Evolutionary conservation across 2,329 filamentous ascomycete genomes (phyloP).

Genomic region (Xylariales sp.): DNA sequence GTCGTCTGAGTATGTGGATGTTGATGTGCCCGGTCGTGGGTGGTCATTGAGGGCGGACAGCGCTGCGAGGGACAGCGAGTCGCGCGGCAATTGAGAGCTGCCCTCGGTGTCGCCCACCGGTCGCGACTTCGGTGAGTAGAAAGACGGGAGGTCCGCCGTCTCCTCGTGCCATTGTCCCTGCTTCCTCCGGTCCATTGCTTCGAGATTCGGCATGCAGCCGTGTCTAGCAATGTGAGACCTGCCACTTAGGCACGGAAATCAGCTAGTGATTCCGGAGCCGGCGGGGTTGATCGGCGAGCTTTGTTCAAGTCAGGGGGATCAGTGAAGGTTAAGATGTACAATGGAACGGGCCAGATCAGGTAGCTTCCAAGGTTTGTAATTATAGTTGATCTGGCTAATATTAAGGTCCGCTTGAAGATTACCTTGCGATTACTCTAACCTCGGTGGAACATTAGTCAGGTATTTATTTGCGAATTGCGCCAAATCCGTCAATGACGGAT

Average conservation of each 20-base stretch:
- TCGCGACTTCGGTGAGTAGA: conserved; percentile 39
- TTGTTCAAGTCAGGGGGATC: no score
- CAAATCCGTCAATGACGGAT: no score
- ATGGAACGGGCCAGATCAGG: no score
- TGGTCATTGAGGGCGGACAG: conserved; percentile 7
- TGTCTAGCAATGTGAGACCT: no score
- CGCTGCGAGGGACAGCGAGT: conserved; percentile 32
- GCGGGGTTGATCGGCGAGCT: not conserved
- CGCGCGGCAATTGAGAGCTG: conserved; percentile 20
- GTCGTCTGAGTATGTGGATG: conserved; percentile 3
- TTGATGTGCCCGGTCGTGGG: conserved; percentile 2
- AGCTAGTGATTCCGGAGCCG: not conserved
- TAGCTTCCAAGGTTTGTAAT: no score
- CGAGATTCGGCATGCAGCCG: conserved; percentile 10
- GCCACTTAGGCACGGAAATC: not conserved
- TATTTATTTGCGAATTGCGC: no score
- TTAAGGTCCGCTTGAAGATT: not conserved
- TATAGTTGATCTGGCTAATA: not conserved
- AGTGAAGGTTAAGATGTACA: no score
- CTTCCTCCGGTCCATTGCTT: conserved; percentile 9
- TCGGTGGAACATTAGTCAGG: conserved; percentile 7
- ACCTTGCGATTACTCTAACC: conserved; percentile 8
- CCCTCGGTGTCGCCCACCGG: conserved; percentile 16
- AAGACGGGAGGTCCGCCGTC: conserved; percentile 37
- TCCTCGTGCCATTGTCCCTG: conserved; percentile 23